Percentiles rank a stretch among this genome's conserved stretches.
Conservation (phyloP, 805 yeast species). For the Ogataea angusta region DNA sequence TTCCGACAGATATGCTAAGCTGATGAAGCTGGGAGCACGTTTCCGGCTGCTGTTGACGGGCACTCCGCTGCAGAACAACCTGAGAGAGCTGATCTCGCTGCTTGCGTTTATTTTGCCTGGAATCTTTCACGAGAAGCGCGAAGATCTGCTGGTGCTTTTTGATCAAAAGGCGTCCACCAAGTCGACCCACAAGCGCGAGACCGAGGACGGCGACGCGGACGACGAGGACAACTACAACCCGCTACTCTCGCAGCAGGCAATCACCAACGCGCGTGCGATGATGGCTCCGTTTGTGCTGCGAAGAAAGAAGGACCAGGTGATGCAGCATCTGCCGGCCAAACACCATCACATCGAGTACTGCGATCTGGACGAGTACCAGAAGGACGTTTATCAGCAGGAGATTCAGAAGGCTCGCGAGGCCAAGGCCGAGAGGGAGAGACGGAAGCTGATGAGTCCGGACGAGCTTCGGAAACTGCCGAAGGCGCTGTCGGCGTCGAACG, state of each 20-base stretch:
- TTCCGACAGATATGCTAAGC: constrained; percentile 80
- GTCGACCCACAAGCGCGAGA: constrained; percentile 27
- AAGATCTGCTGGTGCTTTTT: constrained; percentile 77
- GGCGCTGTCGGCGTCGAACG: constrained; percentile 50
- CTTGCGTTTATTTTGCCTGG: constrained; percentile 87
- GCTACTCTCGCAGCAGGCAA: constrained; percentile 84
- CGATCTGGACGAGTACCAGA: constrained; percentile 55
- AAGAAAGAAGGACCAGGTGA: constrained; percentile 87
- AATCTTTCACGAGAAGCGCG: constrained; percentile 75
- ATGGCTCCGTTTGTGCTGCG: constrained; percentile 97
- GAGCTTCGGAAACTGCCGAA: constrained; percentile 34
- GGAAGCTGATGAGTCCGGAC: constrained; percentile 34
- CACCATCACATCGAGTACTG: constrained; percentile 62
- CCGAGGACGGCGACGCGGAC: constrained; percentile 13
- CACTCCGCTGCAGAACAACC: constrained; percentile 93
- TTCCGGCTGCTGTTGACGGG: constrained; percentile 90
- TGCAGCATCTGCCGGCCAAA: constrained; percentile 83
- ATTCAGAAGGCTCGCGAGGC: constrained; percentile 43
- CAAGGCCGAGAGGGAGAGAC: constrained; percentile 41
- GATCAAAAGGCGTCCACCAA: constrained; percentile 81
- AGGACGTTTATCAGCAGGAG: constrained; percentile 57
- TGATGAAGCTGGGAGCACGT: constrained; percentile 80
- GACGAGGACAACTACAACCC: constrained; percentile 63
- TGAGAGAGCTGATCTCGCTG: constrained; percentile 84
- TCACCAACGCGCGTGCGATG: constrained; percentile 91